Conservation (phyloP, 495 filamentous ascomycete genomes). For the Talaromyces adpressus region DNA sequence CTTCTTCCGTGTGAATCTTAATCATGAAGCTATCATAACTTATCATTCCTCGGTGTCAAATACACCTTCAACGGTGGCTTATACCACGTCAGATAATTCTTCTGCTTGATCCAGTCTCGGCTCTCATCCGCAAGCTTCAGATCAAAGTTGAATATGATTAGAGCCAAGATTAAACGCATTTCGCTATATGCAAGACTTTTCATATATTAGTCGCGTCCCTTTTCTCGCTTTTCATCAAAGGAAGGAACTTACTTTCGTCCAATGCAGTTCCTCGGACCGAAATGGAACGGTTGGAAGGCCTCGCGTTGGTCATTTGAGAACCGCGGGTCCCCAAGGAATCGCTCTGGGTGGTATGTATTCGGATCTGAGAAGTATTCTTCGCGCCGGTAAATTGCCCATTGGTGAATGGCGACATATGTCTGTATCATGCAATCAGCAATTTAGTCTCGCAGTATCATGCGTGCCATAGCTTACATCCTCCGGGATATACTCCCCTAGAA, state of each 20-base stretch:
- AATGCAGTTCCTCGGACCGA: slow-evolving; percentile 54
- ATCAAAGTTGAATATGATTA: slow-evolving; percentile 40
- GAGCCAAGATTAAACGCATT: slow-evolving; percentile 32
- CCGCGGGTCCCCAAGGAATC: slow-evolving; percentile 28
- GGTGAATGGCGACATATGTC: slow-evolving; percentile 42
- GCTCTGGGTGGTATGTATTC: slow-evolving; percentile 41
- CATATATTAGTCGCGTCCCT: neutral
- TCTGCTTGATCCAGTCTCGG: slow-evolving; percentile 28
- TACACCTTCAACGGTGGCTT: slow-evolving; percentile 23
- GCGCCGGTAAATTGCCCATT: slow-evolving; percentile 40
- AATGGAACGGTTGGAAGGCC: slow-evolving; percentile 46
- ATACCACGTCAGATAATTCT: slow-evolving; percentile 25
- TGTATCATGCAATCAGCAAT: slow-evolving; percentile 13
- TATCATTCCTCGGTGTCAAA: slow-evolving; percentile 11
- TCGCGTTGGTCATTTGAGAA: slow-evolving; percentile 37
- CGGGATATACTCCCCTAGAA: slow-evolving; percentile 39
- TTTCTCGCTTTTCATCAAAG: neutral
- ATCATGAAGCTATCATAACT: neutral
- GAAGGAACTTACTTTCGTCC: slow-evolving; percentile 44
- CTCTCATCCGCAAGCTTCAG: slow-evolving; percentile 23
- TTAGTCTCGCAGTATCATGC: too few species aligned
- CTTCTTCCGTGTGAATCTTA: too few species aligned
- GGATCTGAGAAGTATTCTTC: slow-evolving; percentile 39
- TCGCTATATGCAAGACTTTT: slow-evolving; percentile 37
- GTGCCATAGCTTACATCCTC: slow-evolving; percentile 17